Evolutionary conservation across 495 filamentous ascomycete genomes (phyloP), one percentile per base, ranked within the genome.

Genomic region (Trichoderma virens): DNA sequence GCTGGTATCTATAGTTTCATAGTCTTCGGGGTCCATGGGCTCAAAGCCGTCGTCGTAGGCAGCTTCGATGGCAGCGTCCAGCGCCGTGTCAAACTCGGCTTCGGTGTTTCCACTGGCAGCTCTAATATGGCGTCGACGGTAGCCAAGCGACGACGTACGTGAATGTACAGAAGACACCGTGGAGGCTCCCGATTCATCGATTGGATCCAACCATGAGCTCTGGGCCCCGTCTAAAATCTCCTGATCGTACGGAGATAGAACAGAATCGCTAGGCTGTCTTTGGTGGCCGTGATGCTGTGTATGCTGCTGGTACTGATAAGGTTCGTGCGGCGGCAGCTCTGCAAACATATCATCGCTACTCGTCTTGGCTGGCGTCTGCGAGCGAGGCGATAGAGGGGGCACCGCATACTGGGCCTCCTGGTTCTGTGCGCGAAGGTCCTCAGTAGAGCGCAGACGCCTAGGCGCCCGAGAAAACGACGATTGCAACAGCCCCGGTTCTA

Each of bases 41-140:
- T 96, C 93, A 69, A 90, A 89, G 6, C 90, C 92, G 67, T 98
- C 91, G 72, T 96, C 90, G 72, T 97, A 98, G 25, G 94, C 94
- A 43, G 93, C 93, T 72, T 98, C 94, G 11, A 98, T 90, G 14
- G 95, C 95, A 3, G 92, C 94, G 78, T 98, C 94, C 35, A 98
- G 78, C 32, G 95, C 95, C 35, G 93, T 91, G 76, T 96, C 91
- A 71, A 97, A 97, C 69, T 96, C 93, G 23, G 93, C 90, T 69
- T 96, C 91, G 0, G 92, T 96, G 30, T 84, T 86, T 27, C 86
- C 86, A 69, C 89, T 95, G 4, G 86, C 71, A 25, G 79, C 81
- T 30, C 86, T 82, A 54, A 91, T 84, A 62, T 79, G 83, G 67
- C 88, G 88, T 63, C 87, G 81, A 61, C 85, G 82, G 25, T 92